Evolutionary conservation across 441 rosid genomes (phyloP).

Genomic region (Isatis lusitanica): DNA sequence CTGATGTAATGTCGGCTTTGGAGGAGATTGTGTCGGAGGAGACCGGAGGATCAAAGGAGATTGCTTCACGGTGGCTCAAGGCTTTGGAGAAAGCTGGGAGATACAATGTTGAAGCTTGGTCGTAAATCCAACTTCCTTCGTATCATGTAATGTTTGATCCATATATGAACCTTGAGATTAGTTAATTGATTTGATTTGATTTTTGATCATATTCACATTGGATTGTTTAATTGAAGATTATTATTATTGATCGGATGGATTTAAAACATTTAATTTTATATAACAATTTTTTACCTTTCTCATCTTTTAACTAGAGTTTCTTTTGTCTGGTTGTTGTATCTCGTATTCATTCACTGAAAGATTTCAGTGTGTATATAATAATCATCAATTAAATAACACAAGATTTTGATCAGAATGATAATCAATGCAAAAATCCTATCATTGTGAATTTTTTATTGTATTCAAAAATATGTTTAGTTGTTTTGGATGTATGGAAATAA

Average conservation of each 20-base stretch:
- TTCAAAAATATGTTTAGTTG: no score
- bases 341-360: no score
- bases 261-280: no score
- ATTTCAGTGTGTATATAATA: no score
- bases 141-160: background rate
- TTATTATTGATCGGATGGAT: no score
- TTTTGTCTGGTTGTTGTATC: no score
- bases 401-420: background rate
- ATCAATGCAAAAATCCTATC: background rate
- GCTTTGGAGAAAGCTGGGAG: slow-evolving; percentile 78
- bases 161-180: background rate
- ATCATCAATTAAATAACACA: no score
- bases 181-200: background rate
- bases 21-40: slow-evolving; percentile 71
- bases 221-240: background rate
- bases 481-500: no score
- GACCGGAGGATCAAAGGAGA: slow-evolving; percentile 62
- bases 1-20: slow-evolving; percentile 69
- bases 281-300: no score
- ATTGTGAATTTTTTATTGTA: no score
- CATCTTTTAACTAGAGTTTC: no score
- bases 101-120: slow-evolving; percentile 96
- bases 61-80: slow-evolving; percentile 60
- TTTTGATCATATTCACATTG: background rate
- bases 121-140: slow-evolving; percentile 40